Conservation (phyloP, 805 yeast species). For the Nakazawaea anatomiae region DNA sequence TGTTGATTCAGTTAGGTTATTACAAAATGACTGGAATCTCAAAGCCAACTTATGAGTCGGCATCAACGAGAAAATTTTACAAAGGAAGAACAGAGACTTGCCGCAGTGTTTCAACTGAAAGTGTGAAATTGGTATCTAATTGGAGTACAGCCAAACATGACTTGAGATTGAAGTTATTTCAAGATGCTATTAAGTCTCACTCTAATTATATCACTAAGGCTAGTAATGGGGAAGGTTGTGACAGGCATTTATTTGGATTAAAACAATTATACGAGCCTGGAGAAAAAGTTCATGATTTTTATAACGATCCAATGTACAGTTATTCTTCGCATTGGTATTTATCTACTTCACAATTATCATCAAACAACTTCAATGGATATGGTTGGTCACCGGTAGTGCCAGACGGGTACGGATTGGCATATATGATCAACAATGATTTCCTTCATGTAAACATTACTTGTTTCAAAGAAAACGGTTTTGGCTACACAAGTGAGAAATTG, state of each 20-base stretch:
- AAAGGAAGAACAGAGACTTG: constrained; percentile 95
- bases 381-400: constrained; percentile 96
- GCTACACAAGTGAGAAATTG: constrained; percentile 49
- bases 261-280: constrained; percentile 60
- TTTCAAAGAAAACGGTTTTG: constrained; percentile 56
- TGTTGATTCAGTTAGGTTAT: constrained; percentile 86
- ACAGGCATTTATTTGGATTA: constrained; percentile 89
- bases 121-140: constrained; percentile 62
- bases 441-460: constrained; percentile 80
- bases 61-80: constrained; percentile 84
- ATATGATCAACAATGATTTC: constrained; percentile 84
- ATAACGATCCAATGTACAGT: constrained; percentile 65
- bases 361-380: constrained; percentile 81
- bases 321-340: constrained; percentile 84
- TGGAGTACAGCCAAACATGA: constrained; percentile 51
- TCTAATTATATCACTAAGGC: constrained; percentile 70
- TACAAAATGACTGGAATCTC: constrained; percentile 73
- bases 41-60: constrained; percentile 93
- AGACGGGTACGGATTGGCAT: constrained; percentile 90
- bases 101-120: constrained; percentile 72
- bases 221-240: constrained; percentile 82
- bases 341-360: constrained; percentile 84
- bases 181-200: constrained; percentile 70
- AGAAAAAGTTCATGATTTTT: constrained; percentile 61
- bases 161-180: constrained; percentile 62